Evolutionary conservation across 2,329 filamentous ascomycete genomes (phyloP).

Genomic region (Xylaria sp.): DNA sequence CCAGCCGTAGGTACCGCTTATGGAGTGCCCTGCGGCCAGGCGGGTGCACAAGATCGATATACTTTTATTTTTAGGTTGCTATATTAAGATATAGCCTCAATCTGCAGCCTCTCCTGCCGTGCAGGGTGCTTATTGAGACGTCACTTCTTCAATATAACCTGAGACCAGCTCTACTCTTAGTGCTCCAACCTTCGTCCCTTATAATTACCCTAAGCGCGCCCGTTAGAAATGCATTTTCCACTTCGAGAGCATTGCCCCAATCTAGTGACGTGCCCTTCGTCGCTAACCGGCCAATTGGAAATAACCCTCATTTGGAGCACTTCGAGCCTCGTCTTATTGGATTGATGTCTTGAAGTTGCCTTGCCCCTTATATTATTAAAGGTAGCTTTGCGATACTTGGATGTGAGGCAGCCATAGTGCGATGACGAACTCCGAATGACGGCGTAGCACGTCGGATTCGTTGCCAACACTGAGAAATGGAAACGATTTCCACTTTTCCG

Average conservation of each 20-base stretch:
- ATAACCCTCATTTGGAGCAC: background rate
- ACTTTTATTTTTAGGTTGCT: constrained; percentile 47
- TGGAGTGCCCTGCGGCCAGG: constrained; percentile 24
- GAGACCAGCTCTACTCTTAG: background rate
- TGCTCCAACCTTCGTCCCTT: background rate
- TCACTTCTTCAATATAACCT: constrained; percentile 33
- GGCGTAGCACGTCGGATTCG: background rate
- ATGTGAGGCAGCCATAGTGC: background rate
- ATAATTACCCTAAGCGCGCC: constrained; percentile 29
- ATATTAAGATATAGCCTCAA: constrained; percentile 47
- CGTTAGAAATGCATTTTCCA: constrained; percentile 13
- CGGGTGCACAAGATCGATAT: constrained; percentile 30
- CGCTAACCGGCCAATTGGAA: constrained; percentile 20
- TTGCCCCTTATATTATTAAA: background rate
- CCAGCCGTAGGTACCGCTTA: constrained; percentile 28
- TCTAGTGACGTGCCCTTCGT: background rate
- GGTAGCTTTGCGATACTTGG: background rate
- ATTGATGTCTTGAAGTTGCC: background rate
- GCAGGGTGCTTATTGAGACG: constrained; percentile 44
- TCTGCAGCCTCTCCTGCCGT: constrained; percentile 43
- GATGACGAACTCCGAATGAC: background rate
- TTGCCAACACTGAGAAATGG: background rate
- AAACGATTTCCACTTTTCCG: background rate
- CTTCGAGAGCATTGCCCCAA: background rate
- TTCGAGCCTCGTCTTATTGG: constrained; percentile 11